A percentile compares a stretch with the other conserved stretches of the same genome.
phyloP scores from a whole-genome alignment of 345 rosid genomes.

The Fremontodendron californicum region DNA sequence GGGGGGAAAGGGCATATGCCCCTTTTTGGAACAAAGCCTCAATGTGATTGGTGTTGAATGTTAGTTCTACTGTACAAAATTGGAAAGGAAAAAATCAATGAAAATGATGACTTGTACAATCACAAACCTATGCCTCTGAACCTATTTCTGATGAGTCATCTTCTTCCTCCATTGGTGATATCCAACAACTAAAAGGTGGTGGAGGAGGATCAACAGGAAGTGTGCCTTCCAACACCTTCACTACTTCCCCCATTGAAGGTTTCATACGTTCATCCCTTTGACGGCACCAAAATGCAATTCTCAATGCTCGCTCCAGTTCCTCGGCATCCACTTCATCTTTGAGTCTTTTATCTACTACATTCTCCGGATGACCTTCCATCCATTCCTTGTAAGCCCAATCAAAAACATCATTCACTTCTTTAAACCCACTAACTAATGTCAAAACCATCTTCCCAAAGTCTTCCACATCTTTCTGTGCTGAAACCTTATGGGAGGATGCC shows the following conservation, averaged over 20 bases:
- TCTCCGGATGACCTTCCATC: conserved; percentile 46
- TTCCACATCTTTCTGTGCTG: conserved; percentile 65
- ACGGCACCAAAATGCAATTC: conserved; percentile 78
- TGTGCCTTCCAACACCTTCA: conserved; percentile 75
- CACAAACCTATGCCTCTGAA: conserved; percentile 21
- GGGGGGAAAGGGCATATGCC: neutral
- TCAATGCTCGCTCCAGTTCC: conserved; percentile 60
- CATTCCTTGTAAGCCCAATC: conserved; percentile 56
- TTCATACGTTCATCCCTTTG: conserved; percentile 60
- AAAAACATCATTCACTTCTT: conserved; percentile 31
- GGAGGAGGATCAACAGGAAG: conserved; percentile 72
- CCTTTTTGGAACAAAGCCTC: neutral
- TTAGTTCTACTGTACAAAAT: conserved; percentile 29
- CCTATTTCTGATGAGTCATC: conserved; percentile 39
- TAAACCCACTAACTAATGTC: conserved; percentile 45
- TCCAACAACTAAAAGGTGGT: conserved; percentile 40
- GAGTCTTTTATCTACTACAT: conserved; percentile 43
- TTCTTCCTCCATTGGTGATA: conserved; percentile 28
- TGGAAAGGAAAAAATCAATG: neutral
- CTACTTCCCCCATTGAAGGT: conserved; percentile 80
- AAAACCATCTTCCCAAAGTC: conserved; percentile 63
- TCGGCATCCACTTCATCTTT: conserved; percentile 35
- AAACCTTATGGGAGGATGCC: conserved; percentile 23
- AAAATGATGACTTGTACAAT: neutral
- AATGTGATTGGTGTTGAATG: conserved; percentile 8